Base-by-base conservation (phyloP, 768 basidiomycete genomes). In the Pleurotus sapidus region DNA sequence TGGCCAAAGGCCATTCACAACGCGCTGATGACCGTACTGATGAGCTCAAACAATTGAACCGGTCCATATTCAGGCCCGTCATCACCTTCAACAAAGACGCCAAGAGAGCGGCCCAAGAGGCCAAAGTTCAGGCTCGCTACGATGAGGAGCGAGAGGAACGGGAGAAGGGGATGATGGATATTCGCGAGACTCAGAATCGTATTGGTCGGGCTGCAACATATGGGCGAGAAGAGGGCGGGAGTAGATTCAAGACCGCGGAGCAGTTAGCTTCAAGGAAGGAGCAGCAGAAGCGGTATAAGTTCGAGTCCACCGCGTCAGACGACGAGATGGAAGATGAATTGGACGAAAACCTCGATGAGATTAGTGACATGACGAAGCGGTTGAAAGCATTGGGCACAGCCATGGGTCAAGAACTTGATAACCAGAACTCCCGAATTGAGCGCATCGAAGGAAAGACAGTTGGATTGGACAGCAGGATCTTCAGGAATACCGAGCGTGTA, bases 321-420 rank as follows among this genome's bases (percentile, higher is more conserved):
- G 95, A 98, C 63, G 94, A 95, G 72, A 62, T 96, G 1, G 96
- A 99, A 74, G 89, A 98, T 64, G 95, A 98, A 72, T 65, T 99
- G 38, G 96, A 98, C 65, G 84, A 82, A 61, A 98, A 98, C 69
- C 74, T 99, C 23, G 86, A 91, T 67, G 94, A 96, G 70, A 89
- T 96, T 58, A 75, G 83, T 37, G 86, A 86, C 50, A 83, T 88
- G 51, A 84, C 91, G 2, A 90, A 87, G 73, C 77, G 84, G 46
- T 78, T 97, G 59, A 92, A 90, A 72, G 84, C 86, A 2, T 74
- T 95, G 17, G 91, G 89, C 5, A 79, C 78, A 59, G 86, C 89
- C 3, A 93, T 93, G 88, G 89, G 91, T 45, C 82, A 91, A 59
- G 95, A 98, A 68, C 84, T 98, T 56, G 88, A 94, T 63, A 77